phyloP scores from a whole-genome alignment of 371 early-diverging fungal genomes.

The Actinomortierella ambigua region DNA sequence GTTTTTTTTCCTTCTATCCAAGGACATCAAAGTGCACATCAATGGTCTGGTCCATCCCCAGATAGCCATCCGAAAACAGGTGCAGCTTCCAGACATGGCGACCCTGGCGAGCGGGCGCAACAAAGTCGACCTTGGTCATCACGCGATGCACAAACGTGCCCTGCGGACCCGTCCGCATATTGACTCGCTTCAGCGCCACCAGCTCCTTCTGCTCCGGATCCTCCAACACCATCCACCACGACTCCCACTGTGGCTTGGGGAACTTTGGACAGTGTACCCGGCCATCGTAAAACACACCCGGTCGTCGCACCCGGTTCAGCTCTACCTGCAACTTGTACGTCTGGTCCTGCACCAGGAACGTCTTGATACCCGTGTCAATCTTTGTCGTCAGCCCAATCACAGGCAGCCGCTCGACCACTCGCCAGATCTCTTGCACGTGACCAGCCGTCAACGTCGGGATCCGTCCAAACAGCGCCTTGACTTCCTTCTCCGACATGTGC shows the following conservation, averaged over 20 bases:
- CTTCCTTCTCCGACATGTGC: conserved; percentile 52
- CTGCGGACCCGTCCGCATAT: conserved; percentile 64
- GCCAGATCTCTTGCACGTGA: conserved; percentile 54
- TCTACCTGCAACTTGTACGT: conserved; percentile 56
- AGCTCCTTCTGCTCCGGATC: conserved; percentile 68
- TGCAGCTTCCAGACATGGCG: conserved; percentile 63
- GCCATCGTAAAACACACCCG: conserved; percentile 60
- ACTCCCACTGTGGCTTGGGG: conserved; percentile 90
- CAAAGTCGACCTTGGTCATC: conserved; percentile 57
- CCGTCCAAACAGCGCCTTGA: conserved; percentile 55
- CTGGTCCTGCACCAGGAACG: conserved; percentile 53
- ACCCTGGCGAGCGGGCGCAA: conserved; percentile 70
- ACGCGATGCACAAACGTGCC: conserved; percentile 51
- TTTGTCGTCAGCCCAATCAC: conserved; percentile 53
- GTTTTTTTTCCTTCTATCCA: conserved; percentile 40
- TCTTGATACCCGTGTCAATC: conserved; percentile 33
- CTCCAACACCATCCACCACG: conserved; percentile 88
- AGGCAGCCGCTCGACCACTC: conserved; percentile 65
- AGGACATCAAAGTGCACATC: conserved; percentile 60
- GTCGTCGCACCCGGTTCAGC: conserved; percentile 44
- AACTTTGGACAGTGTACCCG: conserved; percentile 76
- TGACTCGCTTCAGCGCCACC: conserved; percentile 76
- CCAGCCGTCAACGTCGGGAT: conserved; percentile 47
- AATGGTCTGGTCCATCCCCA: conserved; percentile 75
- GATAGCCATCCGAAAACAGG: conserved; percentile 81